phyloP scores from a whole-genome alignment of 331 rosid species.

The Pyrus hybrid region DNA sequence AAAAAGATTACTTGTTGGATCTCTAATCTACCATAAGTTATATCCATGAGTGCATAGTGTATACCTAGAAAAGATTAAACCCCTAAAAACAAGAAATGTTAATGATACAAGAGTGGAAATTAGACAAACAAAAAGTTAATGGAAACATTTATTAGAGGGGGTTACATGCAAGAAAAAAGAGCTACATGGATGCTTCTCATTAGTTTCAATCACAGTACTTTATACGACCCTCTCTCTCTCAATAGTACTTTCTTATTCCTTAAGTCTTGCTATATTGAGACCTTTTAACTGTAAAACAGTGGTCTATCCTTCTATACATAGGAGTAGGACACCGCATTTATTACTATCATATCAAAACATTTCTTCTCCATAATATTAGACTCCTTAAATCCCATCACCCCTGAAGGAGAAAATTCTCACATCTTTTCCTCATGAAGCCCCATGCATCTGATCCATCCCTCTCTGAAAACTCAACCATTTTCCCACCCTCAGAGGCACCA shows the following conservation, averaged over 20 bases:
- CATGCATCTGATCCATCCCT: conserved; percentile 22
- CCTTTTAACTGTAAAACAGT: conserved; percentile 67
- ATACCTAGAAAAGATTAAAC: too few relatives aligned
- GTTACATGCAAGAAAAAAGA: neutral
- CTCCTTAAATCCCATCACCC: conserved; percentile 9
- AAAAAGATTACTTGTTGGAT: too few relatives aligned
- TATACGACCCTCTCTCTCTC: conserved; percentile 15
- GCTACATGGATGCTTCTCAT: conserved; percentile 34
- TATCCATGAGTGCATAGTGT: too few relatives aligned
- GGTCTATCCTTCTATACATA: conserved; percentile 28
- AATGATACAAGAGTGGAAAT: too few relatives aligned
- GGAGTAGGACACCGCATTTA: conserved; percentile 20
- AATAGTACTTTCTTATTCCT: conserved; percentile 14
- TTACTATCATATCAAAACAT: conserved; percentile 15
- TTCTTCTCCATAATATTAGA: neutral
- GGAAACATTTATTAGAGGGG: neutral
- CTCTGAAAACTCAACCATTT: conserved; percentile 29
- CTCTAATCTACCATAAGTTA: too few relatives aligned
- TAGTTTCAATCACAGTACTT: conserved; percentile 38
- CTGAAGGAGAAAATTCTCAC: neutral
- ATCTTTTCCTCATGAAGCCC: neutral
- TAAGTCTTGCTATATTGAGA: conserved; percentile 53
- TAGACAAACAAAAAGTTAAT: too few relatives aligned
- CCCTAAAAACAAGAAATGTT: too few relatives aligned
- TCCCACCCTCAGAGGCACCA: conserved; percentile 17